These are phyloP conservation scores for Dendrocalamus latiflorus DNA, from an alignment of 202 grass and related monocot species.

Conservation along the genomic window DNA sequence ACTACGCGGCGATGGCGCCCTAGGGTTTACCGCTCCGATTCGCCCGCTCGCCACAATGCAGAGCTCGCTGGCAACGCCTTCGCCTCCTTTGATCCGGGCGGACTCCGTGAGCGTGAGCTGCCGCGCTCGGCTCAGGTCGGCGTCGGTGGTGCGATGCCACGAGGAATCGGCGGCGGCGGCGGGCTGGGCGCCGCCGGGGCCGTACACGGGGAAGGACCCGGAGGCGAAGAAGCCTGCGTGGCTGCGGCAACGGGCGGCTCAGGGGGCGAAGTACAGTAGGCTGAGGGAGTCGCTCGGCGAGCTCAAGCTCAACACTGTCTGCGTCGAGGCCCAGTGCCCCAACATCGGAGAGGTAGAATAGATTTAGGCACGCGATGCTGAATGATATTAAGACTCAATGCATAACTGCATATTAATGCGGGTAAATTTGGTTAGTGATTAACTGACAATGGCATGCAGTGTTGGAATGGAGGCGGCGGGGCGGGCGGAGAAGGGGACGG, in stretches of 20 bases:
- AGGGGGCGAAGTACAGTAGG: constrained; percentile 67
- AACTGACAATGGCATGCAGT: constrained; percentile 26
- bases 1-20: neutral
- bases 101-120: neutral
- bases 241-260: constrained; percentile 72
- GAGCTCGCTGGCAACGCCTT: constrained; percentile 19
- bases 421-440: no score
- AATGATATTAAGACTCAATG: no score
- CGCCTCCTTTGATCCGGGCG: neutral
- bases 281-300: constrained; percentile 62
- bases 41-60: constrained; percentile 11
- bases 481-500: constrained; percentile 73
- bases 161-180: neutral
- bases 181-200: constrained; percentile 45
- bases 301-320: constrained; percentile 88
- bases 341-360: constrained; percentile 84
- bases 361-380: neutral
- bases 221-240: constrained; percentile 77
- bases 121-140: neutral
- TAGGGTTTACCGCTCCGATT: constrained; percentile 16
- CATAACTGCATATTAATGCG: neutral
- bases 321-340: constrained; percentile 90
- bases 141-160: no score
- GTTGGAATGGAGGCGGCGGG: constrained; percentile 87
- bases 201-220: constrained; percentile 55